These are phyloP conservation scores for Pseudonectria buxi DNA, from an alignment of 2,329 filamentous ascomycete genomes.

Conservation along the genomic window DNA sequence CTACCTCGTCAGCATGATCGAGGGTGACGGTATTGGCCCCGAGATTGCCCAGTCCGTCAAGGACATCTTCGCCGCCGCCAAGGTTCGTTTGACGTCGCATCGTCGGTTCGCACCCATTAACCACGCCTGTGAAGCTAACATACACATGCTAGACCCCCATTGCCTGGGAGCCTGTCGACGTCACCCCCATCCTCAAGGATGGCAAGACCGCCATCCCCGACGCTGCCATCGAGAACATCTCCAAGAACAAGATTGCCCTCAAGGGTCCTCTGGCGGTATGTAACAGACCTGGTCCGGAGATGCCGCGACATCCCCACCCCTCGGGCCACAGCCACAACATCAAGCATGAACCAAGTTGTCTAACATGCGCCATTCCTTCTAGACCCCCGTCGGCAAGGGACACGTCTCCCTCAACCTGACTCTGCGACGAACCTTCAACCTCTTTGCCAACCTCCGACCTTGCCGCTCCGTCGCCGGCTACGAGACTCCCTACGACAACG, in stretches of 20 bases:
- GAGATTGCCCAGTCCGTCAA: conserved; percentile 98
- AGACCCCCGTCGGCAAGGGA: conserved; percentile 96
- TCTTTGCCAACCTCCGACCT: conserved; percentile 97
- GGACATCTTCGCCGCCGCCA: conserved; percentile 94
- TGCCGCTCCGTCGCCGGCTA: conserved; percentile 95
- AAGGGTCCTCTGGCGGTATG: conserved; percentile 94
- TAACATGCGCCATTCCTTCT: conserved; percentile 9
- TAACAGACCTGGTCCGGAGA: conserved; percentile 9
- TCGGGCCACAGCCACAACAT: not conserved
- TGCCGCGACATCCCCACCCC: not conserved
- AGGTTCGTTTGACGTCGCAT: conserved; percentile 51
- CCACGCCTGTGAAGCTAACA: conserved; percentile 20
- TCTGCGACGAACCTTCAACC: conserved; percentile 97
- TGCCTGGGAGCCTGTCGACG: conserved; percentile 95
- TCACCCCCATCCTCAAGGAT: conserved; percentile 87
- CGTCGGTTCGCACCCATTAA: too few relatives aligned
- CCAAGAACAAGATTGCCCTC: conserved; percentile 92
- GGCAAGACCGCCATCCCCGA: conserved; percentile 94
- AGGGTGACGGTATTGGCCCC: conserved; percentile 97
- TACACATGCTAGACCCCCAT: conserved; percentile 62
- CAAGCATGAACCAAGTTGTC: not conserved
- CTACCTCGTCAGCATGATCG: conserved; percentile 93
- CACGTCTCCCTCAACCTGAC: conserved; percentile 99
- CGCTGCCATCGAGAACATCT: conserved; percentile 86
- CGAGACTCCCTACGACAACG: conserved; percentile 97